Evolutionary conservation across 2,329 filamentous ascomycete species (phyloP).

Genomic region (Lachnum nothofagi): DNA sequence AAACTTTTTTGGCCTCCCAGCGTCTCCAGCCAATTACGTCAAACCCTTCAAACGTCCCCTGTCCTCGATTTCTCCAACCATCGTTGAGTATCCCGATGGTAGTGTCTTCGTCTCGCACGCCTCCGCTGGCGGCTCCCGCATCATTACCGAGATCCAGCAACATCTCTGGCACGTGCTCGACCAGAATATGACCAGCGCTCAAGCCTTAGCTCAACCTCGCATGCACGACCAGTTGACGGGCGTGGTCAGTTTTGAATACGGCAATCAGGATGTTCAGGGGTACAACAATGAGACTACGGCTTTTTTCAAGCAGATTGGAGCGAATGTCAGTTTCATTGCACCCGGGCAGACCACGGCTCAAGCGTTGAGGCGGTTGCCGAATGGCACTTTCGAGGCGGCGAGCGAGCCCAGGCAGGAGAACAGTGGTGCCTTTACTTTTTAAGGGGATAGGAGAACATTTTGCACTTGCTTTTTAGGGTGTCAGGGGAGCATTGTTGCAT

Average conservation of each 20-base stretch:
- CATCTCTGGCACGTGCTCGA: conserved; percentile 60
- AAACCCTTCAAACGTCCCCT: conserved; percentile 60
- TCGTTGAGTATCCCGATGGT: conserved; percentile 54
- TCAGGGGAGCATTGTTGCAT: too few species aligned
- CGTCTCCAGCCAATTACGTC: conserved; percentile 60
- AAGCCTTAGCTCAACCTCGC: conserved; percentile 53
- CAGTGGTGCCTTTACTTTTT: conserved; percentile 59
- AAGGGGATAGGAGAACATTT: too few species aligned
- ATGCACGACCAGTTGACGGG: conserved; percentile 63
- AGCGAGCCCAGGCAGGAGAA: conserved; percentile 69
- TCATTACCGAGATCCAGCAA: conserved; percentile 63
- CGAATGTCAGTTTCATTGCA: conserved; percentile 57
- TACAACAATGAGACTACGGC: conserved; percentile 58
- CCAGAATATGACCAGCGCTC: conserved; percentile 44
- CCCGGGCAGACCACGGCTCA: conserved; percentile 56
- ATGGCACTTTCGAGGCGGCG: conserved; percentile 72
- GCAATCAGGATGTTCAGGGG: conserved; percentile 32
- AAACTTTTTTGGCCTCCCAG: conserved; percentile 64
- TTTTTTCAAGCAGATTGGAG: conserved; percentile 52
- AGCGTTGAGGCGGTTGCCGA: conserved; percentile 53
- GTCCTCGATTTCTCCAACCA: conserved; percentile 59
- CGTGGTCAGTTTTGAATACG: conserved; percentile 52
- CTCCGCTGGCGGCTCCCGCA: conserved; percentile 60
- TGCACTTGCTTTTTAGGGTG: too few species aligned
- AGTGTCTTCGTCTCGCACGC: conserved; percentile 56